phyloP scores from a whole-genome alignment of 192 early-diverging fungal species.

The Coemansia sp. region DNA sequence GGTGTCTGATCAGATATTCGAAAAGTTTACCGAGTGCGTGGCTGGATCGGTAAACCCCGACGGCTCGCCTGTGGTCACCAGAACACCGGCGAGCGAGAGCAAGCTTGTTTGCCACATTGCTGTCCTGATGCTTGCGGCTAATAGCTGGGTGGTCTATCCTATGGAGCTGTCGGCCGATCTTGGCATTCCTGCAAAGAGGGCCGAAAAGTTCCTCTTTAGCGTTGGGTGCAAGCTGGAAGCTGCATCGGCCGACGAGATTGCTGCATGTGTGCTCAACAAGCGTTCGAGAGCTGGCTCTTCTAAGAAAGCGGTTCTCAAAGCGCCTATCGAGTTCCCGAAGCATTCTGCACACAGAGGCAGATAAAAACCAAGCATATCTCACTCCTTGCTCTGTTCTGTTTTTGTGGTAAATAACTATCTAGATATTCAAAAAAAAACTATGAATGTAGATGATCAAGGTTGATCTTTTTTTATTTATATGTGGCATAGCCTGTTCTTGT shows the following conservation, averaged over 20 bases:
- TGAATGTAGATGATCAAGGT: no score
- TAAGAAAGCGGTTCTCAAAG: constrained; percentile 50
- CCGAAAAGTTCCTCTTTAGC: constrained; percentile 39
- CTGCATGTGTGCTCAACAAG: constrained; percentile 16
- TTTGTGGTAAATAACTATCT: neutral
- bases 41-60: constrained; percentile 55
- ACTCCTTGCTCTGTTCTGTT: neutral
- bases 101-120: constrained; percentile 78
- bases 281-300: constrained; percentile 1
- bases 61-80: constrained; percentile 46
- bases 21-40: constrained; percentile 64
- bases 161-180: constrained; percentile 65
- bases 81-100: constrained; percentile 67
- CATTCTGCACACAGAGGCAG: constrained; percentile 3
- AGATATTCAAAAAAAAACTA: no score
- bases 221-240: constrained; percentile 55
- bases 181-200: constrained; percentile 44
- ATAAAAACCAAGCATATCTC: neutral
- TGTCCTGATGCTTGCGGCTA: constrained; percentile 67
- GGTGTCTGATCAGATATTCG: constrained; percentile 53
- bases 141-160: constrained; percentile 69
- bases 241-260: constrained; percentile 24
- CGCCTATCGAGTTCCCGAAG: constrained; percentile 54
- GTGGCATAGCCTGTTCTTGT: no score
- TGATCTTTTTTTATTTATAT: no score